phyloP scores from a whole-genome alignment of 2,329 filamentous ascomycete species.

The Dactylellina drechsleri region DNA sequence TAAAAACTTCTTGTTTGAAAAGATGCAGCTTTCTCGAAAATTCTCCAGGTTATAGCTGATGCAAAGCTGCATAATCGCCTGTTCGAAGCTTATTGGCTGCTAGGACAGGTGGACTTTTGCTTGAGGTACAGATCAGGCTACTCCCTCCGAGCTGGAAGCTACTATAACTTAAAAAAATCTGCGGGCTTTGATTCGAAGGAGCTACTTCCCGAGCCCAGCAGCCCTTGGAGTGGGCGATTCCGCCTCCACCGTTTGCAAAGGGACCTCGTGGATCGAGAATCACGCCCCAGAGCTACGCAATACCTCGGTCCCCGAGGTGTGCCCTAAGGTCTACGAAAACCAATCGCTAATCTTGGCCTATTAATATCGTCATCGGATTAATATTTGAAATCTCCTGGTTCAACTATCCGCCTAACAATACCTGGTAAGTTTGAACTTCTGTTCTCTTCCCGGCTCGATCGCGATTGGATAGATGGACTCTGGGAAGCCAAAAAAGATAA shows the following conservation, averaged over 20 bases:
- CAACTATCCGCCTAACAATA: background rate
- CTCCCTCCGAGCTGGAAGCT: constrained; percentile 28
- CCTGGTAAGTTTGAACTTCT: background rate
- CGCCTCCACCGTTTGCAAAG: too few species aligned
- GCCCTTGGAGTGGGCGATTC: constrained; percentile 4
- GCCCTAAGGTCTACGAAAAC: background rate
- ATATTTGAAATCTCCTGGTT: constrained; percentile 12
- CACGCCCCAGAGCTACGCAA: background rate
- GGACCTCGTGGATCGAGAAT: background rate
- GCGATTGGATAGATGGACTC: background rate
- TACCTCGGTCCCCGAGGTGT: background rate
- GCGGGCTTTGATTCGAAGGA: constrained; percentile 35
- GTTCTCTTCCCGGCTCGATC: background rate
- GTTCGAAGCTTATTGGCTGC: constrained; percentile 37
- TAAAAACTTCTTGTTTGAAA: constrained; percentile 1
- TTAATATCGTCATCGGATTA: constrained; percentile 21
- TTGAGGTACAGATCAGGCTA: constrained; percentile 19
- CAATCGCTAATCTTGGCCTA: constrained; percentile 11
- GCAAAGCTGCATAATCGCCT: constrained; percentile 12
- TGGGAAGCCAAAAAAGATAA: constrained; percentile 3
- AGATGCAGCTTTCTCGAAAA: constrained; percentile 31
- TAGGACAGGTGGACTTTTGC: background rate
- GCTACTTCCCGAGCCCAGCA: constrained; percentile 32
- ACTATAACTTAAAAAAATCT: constrained; percentile 25
- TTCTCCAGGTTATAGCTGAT: constrained; percentile 23